phyloP scores from a whole-genome alignment of 768 basidiomycete species.

The Russula sp. region DNA sequence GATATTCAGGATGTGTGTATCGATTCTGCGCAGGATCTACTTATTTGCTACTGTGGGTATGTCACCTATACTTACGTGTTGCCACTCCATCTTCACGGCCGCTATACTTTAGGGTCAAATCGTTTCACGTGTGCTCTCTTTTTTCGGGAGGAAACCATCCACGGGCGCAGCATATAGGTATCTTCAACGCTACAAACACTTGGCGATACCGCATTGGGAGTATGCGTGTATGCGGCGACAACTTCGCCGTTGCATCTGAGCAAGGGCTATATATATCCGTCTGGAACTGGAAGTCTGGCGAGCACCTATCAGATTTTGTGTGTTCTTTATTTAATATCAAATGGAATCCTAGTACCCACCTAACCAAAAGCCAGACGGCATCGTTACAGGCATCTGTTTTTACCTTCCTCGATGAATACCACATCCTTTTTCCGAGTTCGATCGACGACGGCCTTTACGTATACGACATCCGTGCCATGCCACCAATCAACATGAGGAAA shows the following conservation, averaged over 20 bases:
- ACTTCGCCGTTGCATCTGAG: slow-evolving; percentile 10
- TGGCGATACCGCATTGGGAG: slow-evolving; percentile 20
- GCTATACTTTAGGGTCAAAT: slow-evolving; percentile 1
- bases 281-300: slow-evolving; percentile 20
- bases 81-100: neutral
- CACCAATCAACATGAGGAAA: neutral
- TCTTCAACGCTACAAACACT: slow-evolving; percentile 1
- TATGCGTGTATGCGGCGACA: slow-evolving; percentile 12
- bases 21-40: slow-evolving; percentile 11
- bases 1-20: slow-evolving; percentile 8
- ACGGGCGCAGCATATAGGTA: slow-evolving; percentile 1
- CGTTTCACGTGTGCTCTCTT: slow-evolving; percentile 11
- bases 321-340: neutral
- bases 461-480: slow-evolving; percentile 17
- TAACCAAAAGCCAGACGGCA: slow-evolving; percentile 10
- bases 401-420: slow-evolving; percentile 15
- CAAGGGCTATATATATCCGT: slow-evolving; percentile 21
- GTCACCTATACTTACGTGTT: neutral
- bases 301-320: slow-evolving; percentile 17
- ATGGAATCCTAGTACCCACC: too few relatives aligned
- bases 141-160: neutral
- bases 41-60: slow-evolving; percentile 9
- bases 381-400: slow-evolving; percentile 7
- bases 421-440: slow-evolving; percentile 18
- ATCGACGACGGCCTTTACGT: slow-evolving; percentile 17